Base-by-base conservation (phyloP, 1,139 yeast species). In the Meyerozyma elateridarum region DNA sequence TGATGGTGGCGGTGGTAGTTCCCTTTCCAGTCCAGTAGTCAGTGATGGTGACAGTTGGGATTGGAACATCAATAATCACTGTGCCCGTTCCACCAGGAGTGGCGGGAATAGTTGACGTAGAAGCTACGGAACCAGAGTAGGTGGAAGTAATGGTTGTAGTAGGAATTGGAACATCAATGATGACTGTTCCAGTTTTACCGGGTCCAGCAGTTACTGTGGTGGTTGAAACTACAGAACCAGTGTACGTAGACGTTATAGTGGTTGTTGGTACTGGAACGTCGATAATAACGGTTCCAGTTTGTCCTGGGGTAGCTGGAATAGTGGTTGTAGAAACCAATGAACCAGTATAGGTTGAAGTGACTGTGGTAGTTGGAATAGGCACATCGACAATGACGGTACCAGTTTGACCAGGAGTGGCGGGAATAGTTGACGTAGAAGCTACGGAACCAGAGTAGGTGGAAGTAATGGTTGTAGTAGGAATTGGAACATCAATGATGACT, bases 401-500 rank as follows among this genome's bases (percentile, higher is more conserved):
- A 16, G 43, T 39, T 4, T 28, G 34, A 18, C 30, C 29, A 6
- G 31, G 30, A 5, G 33, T 26, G 9, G 33, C 36, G 15, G 37
- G 28, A 5, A 32, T 8, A 6, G 43, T 36, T 15, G 25, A 22
- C 9, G 42, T 36, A n/a, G 39, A 22, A 8, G 35, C 30, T 8
- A 15, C 15, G 3, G 38, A 29, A n/a, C 39, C 35, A 6, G 34
- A 22, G 37, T 35, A 29, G 4, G 33, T 24, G 9, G 30, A 9
- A 13, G 36, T 39, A 7, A 31, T 28, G 2, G 41, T 35, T 13
- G 32, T 29, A 1, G 41, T 33, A 15, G 48, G 46, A 17, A 37
- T 37, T 12, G 53, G 52, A 5, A 39, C 39, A 7, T 31, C 33
- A n/a, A 38, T 39, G 9, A 32, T 32, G 6, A 43, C 40, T 4